Conservation (phyloP, 2,329 filamentous ascomycete genomes). For the Paramyrothecium roridum region DNA sequence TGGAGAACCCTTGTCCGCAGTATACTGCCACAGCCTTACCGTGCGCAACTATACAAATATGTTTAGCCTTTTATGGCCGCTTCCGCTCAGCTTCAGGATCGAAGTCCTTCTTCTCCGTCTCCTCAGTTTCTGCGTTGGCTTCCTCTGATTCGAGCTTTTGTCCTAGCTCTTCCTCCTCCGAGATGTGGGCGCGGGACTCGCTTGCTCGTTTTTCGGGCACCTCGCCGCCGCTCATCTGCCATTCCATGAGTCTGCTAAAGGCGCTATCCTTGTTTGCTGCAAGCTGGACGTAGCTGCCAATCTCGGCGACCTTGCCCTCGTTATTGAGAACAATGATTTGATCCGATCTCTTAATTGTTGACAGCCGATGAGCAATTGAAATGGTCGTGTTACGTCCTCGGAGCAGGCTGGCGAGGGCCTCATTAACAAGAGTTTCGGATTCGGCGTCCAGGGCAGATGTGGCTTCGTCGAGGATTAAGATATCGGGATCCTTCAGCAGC, state of each 20-base stretch:
- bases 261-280: slow-evolving; percentile 72
- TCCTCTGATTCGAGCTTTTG: slow-evolving; percentile 34
- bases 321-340: slow-evolving; percentile 87
- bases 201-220: slow-evolving; percentile 35
- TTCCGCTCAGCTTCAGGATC: neutral
- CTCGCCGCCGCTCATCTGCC: slow-evolving; percentile 91
- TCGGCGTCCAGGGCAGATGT: slow-evolving; percentile 95
- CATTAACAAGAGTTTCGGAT: slow-evolving; percentile 93
- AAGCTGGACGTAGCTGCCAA: slow-evolving; percentile 77
- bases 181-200: slow-evolving; percentile 37
- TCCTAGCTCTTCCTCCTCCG: slow-evolving; percentile 50
- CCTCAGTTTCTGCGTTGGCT: slow-evolving; percentile 23
- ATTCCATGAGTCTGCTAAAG: slow-evolving; percentile 96
- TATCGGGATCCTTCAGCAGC: slow-evolving; percentile 92
- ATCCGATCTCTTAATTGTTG: slow-evolving; percentile 94
- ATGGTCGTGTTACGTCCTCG: slow-evolving; percentile 92
- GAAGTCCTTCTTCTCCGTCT: slow-evolving; percentile 19
- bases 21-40: no score
- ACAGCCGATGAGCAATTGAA: slow-evolving; percentile 92
- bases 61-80: neutral
- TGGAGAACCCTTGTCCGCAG: no score
- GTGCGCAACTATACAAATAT: neutral
- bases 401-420: slow-evolving; percentile 77
- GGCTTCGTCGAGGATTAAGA: slow-evolving; percentile 93
- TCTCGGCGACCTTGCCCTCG: slow-evolving; percentile 87